Percentiles rank a stretch among this genome's conserved stretches.
Conservation (phyloP, 1,284 basidiomycete species). For the Cutaneotrichosporon cutaneum region DNA sequence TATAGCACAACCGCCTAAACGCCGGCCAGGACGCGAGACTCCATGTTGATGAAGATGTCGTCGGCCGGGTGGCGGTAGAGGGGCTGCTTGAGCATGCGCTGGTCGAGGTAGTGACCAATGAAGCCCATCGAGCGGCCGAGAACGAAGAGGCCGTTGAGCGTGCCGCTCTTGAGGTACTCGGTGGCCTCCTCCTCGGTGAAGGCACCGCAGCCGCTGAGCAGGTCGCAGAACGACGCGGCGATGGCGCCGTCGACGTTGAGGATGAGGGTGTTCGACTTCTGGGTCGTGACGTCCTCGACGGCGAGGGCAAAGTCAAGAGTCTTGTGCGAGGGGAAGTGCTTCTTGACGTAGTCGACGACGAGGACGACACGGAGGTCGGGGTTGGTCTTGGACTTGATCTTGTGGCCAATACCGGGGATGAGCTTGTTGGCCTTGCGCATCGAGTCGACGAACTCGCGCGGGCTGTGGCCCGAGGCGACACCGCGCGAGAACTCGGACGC, state of each 20-base stretch:
- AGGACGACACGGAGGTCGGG: constrained; percentile 95
- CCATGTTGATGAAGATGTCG: constrained; percentile 25
- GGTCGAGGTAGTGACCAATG: constrained; percentile 63
- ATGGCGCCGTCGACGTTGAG: constrained; percentile 97
- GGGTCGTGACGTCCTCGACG: constrained; percentile 94
- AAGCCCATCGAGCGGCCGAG: constrained; percentile 96
- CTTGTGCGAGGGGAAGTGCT: constrained; percentile 89
- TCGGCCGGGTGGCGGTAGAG: constrained; percentile 64
- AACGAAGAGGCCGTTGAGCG: constrained; percentile 92
- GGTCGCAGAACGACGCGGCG: constrained; percentile 95
- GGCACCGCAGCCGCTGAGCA: constrained; percentile 87
- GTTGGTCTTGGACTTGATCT: constrained; percentile 99
- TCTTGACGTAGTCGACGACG: constrained; percentile 93
- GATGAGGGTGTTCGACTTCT: constrained; percentile 94
- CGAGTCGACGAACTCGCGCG: constrained; percentile 95
- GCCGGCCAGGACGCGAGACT: constrained; percentile 10
- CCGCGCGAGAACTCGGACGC: constrained; percentile 93
- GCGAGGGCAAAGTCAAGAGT: constrained; percentile 97
- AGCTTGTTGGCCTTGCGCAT: constrained; percentile 95
- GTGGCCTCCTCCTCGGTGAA: constrained; percentile 95
- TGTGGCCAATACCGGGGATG: constrained; percentile 97
- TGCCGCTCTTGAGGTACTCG: constrained; percentile 82
- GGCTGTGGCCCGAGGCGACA: constrained; percentile 84
- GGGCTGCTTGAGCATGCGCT: constrained; percentile 88
- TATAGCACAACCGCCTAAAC: neutral